These are phyloP conservation scores for Penicillium sp. DNA, from an alignment of 2,329 filamentous ascomycete species.

Conservation along the genomic window DNA sequence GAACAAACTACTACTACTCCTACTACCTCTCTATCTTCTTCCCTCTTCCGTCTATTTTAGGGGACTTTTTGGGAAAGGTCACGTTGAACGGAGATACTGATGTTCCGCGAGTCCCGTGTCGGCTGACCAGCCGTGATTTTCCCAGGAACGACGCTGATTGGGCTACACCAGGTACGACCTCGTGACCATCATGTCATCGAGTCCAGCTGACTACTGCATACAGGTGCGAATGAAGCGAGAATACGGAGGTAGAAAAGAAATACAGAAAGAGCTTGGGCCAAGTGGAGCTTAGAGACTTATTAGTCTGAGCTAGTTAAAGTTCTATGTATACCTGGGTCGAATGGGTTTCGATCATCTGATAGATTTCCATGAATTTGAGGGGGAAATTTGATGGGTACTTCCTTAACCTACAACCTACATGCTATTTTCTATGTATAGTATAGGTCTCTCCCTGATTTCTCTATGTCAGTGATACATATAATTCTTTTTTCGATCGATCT, in stretches of 20 bases:
- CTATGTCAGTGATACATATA: neutral
- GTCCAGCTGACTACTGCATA: slow-evolving; percentile 23
- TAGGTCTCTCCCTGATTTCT: neutral
- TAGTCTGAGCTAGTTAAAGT: neutral
- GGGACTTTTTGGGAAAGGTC: neutral
- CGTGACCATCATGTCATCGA: slow-evolving; percentile 25
- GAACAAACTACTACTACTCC: neutral
- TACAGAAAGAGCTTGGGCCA: slow-evolving; percentile 22
- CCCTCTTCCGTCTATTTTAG: neutral
- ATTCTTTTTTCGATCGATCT: slow-evolving; percentile 1
- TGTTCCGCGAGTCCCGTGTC: slow-evolving; percentile 27
- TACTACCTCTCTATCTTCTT: neutral
- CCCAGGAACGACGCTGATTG: slow-evolving; percentile 31
- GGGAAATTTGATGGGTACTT: neutral
- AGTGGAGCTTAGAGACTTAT: neutral
- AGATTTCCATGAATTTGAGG: neutral
- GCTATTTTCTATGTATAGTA: no score
- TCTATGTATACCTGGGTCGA: neutral
- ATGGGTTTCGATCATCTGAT: slow-evolving; percentile 2
- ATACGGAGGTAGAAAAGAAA: neutral
- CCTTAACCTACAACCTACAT: no score
- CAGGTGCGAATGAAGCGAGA: neutral
- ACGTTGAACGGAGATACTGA: slow-evolving; percentile 9
- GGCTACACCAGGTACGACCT: slow-evolving; percentile 16
- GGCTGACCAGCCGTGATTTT: slow-evolving; percentile 42